A percentile compares a stretch with the other conserved stretches of the same genome.
These are phyloP conservation scores for Myxozyma vanderwaltii DNA, from an alignment of 805 yeast species.

Conservation along the genomic window DNA sequence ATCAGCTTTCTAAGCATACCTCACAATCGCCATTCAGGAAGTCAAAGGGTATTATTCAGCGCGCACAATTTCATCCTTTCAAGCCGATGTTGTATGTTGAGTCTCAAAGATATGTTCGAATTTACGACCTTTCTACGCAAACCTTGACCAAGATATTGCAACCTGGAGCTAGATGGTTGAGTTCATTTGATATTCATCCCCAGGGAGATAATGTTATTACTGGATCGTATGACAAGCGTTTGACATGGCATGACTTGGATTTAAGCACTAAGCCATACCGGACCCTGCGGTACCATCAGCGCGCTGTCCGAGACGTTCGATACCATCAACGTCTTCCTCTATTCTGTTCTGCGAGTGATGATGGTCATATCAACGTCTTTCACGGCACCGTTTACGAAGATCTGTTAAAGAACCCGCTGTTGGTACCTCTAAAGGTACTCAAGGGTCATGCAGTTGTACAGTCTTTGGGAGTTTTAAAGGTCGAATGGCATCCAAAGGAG, in stretches of 20 bases:
- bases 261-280: slow-evolving; percentile 87
- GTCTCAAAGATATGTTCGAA: slow-evolving; percentile 87
- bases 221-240: slow-evolving; percentile 90
- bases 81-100: slow-evolving; percentile 85
- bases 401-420: slow-evolving; percentile 88
- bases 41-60: slow-evolving; percentile 91
- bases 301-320: slow-evolving; percentile 84
- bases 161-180: slow-evolving; percentile 96
- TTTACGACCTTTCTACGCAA: slow-evolving; percentile 89
- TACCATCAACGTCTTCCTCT: slow-evolving; percentile 90
- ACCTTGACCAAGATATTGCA: slow-evolving; percentile 75
- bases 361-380: slow-evolving; percentile 89
- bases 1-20: slow-evolving; percentile 89
- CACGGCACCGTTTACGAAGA: slow-evolving; percentile 97
- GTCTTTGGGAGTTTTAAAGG: slow-evolving; percentile 82
- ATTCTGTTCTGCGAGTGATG: slow-evolving; percentile 94
- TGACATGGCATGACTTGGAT: slow-evolving; percentile 96
- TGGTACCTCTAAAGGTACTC: slow-evolving; percentile 93
- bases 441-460: slow-evolving; percentile 82
- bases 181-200: slow-evolving; percentile 90
- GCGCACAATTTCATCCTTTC: slow-evolving; percentile 95
- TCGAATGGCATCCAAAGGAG: slow-evolving; percentile 95
- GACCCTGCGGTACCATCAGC: slow-evolving; percentile 90
- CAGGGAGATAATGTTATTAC: slow-evolving; percentile 90
- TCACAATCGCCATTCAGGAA: slow-evolving; percentile 95